phyloP scores from a whole-genome alignment of 2,329 filamentous ascomycete species.

The Apiospora pterosperma region DNA sequence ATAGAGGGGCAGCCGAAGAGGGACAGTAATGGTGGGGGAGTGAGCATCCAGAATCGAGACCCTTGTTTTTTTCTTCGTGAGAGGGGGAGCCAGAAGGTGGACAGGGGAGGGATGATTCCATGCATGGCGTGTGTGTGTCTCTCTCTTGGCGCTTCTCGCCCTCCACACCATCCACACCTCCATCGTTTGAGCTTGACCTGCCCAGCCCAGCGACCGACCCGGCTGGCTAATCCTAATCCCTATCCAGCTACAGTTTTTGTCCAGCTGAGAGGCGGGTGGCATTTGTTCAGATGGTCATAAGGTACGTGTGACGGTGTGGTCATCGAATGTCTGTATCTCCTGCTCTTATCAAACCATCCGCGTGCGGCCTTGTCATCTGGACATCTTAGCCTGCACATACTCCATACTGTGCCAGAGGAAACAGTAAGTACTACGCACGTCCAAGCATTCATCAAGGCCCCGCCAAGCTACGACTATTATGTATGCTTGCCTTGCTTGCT shows the following conservation, averaged over 20 bases:
- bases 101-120: neutral
- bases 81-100: neutral
- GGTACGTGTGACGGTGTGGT: neutral
- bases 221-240: neutral
- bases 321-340: neutral
- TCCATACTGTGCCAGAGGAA: neutral
- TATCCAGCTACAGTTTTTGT: neutral
- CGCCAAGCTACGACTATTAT: too few species aligned
- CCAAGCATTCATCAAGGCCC: too few species aligned
- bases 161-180: neutral
- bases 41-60: neutral
- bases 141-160: neutral
- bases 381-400: neutral
- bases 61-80: neutral
- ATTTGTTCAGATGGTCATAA: neutral
- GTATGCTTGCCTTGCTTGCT: too few species aligned
- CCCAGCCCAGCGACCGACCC: neutral
- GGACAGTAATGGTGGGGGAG: neutral
- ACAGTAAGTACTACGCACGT: neutral
- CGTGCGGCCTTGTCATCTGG: neutral
- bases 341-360: neutral
- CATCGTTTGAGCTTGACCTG: neutral
- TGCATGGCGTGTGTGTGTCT: slow-evolving; percentile 1
- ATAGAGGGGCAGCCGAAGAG: neutral
- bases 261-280: neutral